Evolutionary conservation across 2,329 filamentous ascomycete genomes (phyloP).

Genomic region (Ascocoryne sarcoides): DNA sequence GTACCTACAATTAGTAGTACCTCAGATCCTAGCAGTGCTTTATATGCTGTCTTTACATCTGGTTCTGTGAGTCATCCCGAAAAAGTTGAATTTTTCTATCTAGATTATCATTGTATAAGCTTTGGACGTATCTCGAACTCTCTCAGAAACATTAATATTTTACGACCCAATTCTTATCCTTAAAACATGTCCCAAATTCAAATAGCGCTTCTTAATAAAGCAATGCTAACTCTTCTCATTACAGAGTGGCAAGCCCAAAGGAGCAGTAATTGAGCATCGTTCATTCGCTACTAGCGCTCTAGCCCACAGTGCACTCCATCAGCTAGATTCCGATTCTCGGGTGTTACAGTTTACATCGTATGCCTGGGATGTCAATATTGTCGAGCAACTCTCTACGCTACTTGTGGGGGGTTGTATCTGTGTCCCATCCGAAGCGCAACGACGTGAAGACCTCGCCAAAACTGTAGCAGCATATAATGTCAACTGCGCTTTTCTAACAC

Average conservation of each 20-base stretch:
- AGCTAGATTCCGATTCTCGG: conserved; percentile 2
- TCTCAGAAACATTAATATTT: too few relatives aligned
- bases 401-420: conserved; percentile 32
- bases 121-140: too few relatives aligned
- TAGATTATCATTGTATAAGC: too few relatives aligned
- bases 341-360: conserved; percentile 9
- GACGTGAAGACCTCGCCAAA: conserved; percentile 13
- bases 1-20: not conserved
- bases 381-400: conserved; percentile 18
- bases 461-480: not conserved
- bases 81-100: too few relatives aligned
- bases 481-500: not conserved
- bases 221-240: too few relatives aligned
- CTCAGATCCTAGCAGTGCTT: not conserved
- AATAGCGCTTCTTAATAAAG: too few relatives aligned
- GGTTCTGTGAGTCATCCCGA: too few relatives aligned
- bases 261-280: conserved; percentile 10
- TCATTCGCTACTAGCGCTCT: conserved; percentile 4
- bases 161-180: too few relatives aligned
- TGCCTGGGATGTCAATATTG: conserved; percentile 11
- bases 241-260: conserved; percentile 15
- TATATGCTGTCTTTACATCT: not conserved
- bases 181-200: too few relatives aligned
- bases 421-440: conserved; percentile 31
- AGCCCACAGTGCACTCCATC: not conserved